phyloP scores from a whole-genome alignment of 805 yeast genomes.

The Starmerella vaccinii region DNA sequence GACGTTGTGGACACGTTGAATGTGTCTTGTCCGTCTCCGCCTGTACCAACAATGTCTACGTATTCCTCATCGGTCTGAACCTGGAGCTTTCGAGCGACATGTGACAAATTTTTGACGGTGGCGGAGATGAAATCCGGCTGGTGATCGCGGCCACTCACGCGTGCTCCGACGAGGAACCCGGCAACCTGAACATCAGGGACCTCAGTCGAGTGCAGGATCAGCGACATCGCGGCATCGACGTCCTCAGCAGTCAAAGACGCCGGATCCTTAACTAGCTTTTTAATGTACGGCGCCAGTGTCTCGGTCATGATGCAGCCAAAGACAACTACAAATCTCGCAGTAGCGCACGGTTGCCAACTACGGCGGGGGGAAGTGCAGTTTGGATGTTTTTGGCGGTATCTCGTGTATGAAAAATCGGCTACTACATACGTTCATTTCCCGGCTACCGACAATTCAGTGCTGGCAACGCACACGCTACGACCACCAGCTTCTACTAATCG shows the following conservation, averaged over 20 bases:
- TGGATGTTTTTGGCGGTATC: not conserved
- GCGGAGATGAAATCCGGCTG: constrained; percentile 73
- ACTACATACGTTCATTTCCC: too few species aligned
- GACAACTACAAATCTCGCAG: not conserved
- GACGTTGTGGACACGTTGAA: constrained; percentile 93
- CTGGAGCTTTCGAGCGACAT: constrained; percentile 33
- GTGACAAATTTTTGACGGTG: constrained; percentile 67
- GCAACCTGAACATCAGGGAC: constrained; percentile 63
- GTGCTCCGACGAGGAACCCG: constrained; percentile 66
- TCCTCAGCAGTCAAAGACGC: constrained; percentile 56
- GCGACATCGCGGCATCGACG: constrained; percentile 49
- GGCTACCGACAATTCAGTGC: too few species aligned
- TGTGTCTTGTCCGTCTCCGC: constrained; percentile 97
- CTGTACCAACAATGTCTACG: constrained; percentile 93
- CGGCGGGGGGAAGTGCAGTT: too few species aligned
- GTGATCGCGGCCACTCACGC: constrained; percentile 67
- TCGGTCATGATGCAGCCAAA: not conserved
- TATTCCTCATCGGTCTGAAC: constrained; percentile 35
- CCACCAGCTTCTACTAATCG: too few species aligned
- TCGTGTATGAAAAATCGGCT: not conserved
- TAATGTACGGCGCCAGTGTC: constrained; percentile 33
- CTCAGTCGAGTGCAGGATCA: constrained; percentile 33
- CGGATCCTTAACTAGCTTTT: constrained; percentile 51
- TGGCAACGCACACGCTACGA: too few species aligned
- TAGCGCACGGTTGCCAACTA: too few species aligned